Conservation (phyloP, 805 yeast species). For the Saccharomycopsis sp. region DNA sequence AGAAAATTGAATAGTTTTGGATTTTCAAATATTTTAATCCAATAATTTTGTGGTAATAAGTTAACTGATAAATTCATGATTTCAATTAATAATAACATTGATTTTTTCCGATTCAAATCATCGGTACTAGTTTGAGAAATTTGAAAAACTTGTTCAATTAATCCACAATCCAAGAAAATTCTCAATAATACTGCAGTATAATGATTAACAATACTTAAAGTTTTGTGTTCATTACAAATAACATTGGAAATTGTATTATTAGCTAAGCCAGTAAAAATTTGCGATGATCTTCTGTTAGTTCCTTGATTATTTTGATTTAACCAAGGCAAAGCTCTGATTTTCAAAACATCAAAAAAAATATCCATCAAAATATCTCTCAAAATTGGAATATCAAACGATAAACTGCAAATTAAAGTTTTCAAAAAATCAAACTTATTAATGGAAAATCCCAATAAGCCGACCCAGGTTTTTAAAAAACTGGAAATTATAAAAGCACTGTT, state of each 20-base stretch:
- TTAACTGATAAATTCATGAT: constrained; percentile 42
- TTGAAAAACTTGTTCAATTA: constrained; percentile 37
- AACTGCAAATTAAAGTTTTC: constrained; percentile 46
- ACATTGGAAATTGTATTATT: constrained; percentile 4
- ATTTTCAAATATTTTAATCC: constrained; percentile 16
- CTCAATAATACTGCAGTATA: constrained; percentile 51
- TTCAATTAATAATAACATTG: constrained; percentile 55
- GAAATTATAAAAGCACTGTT: constrained; percentile 50
- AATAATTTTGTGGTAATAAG: constrained; percentile 41
- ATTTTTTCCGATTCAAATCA: constrained; percentile 41
- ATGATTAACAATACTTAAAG: constrained; percentile 33
- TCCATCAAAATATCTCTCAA: constrained; percentile 59
- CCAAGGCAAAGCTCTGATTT: constrained; percentile 53
- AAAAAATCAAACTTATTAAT: constrained; percentile 46
- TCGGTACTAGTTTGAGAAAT: constrained; percentile 35
- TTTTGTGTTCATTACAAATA: constrained; percentile 14
- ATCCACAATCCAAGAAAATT: constrained; percentile 43
- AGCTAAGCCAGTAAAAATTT: neutral
- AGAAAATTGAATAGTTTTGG: neutral
- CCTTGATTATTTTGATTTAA: constrained; percentile 10
- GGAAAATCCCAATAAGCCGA: constrained; percentile 63
- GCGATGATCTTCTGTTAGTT: constrained; percentile 13
- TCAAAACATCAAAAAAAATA: constrained; percentile 55
- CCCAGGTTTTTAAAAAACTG: constrained; percentile 55
- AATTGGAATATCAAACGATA: constrained; percentile 45